Evolutionary conservation across 352 stramenopile genomes (phyloP).

Genomic region (Phytophthora aleatoria): DNA sequence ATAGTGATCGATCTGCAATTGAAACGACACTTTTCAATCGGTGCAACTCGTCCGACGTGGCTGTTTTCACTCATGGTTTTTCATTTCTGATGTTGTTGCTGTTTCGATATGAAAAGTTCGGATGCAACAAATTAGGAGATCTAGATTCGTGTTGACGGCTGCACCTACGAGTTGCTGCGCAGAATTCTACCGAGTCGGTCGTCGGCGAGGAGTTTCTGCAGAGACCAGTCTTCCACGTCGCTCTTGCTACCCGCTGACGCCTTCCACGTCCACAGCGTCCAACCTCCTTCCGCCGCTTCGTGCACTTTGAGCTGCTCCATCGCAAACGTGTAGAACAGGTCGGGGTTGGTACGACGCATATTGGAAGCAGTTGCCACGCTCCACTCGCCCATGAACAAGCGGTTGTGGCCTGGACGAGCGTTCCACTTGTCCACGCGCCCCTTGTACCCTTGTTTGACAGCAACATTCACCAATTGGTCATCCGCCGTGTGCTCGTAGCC

Average conservation of each 20-base stretch:
- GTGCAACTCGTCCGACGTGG: slow-evolving; percentile 1
- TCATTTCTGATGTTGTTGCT: slow-evolving; percentile 22
- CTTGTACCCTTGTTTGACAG: slow-evolving; percentile 41
- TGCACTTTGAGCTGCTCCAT: slow-evolving; percentile 59
- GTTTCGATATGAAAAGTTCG: background rate
- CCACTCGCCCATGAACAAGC: slow-evolving; percentile 69
- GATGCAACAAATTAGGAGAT: background rate
- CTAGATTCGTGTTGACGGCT: no score
- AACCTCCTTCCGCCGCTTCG: slow-evolving; percentile 55
- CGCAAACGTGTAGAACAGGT: slow-evolving; percentile 52
- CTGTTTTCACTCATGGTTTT: background rate
- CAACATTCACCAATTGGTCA: slow-evolving; percentile 46
- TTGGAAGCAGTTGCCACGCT: slow-evolving; percentile 50
- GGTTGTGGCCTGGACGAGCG: slow-evolving; percentile 33
- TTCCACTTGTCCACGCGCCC: slow-evolving; percentile 41
- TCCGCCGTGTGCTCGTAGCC: slow-evolving; percentile 66
- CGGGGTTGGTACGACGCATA: slow-evolving; percentile 48
- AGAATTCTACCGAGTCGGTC: slow-evolving; percentile 22
- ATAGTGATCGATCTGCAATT: background rate
- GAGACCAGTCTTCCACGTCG: slow-evolving; percentile 57
- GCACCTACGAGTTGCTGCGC: slow-evolving; percentile 3
- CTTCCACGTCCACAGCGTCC: slow-evolving; percentile 73
- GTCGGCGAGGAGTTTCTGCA: slow-evolving; percentile 61
- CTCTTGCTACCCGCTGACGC: slow-evolving; percentile 40
- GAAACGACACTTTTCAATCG: slow-evolving; percentile 5